A percentile compares a stretch with the other conserved stretches of the same genome.
Evolutionary conservation across 2,329 filamentous ascomycete genomes (phyloP).

Genomic region (Exophiala bonariae): DNA sequence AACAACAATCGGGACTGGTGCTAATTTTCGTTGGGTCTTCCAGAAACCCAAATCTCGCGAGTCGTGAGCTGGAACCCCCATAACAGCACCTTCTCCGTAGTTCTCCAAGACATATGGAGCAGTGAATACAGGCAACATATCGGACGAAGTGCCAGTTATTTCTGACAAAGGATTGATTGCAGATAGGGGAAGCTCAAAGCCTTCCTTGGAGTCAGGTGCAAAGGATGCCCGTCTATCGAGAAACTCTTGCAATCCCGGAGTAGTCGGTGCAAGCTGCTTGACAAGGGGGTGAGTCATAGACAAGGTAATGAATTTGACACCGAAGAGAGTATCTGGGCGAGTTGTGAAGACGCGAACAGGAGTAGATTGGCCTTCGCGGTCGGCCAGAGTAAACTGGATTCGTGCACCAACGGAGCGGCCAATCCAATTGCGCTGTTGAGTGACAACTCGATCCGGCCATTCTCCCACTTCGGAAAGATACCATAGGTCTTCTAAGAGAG

Average conservation of each 20-base stretch:
- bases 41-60: conserved; percentile 77
- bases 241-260: conserved; percentile 66
- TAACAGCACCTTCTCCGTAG: conserved; percentile 84
- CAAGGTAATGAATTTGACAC: conserved; percentile 80
- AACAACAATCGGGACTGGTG: conserved; percentile 65
- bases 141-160: conserved; percentile 52
- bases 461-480: conserved; percentile 60
- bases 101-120: conserved; percentile 83
- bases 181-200: conserved; percentile 65
- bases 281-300: conserved; percentile 73
- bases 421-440: conserved; percentile 87
- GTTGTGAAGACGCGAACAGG: conserved; percentile 73
- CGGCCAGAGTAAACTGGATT: conserved; percentile 66
- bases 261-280: conserved; percentile 56
- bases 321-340: conserved; percentile 81
- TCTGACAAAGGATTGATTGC: conserved; percentile 66
- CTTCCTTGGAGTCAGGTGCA: conserved; percentile 57
- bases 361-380: conserved; percentile 23
- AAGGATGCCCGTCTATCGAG: conserved; percentile 59
- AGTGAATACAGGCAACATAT: conserved; percentile 72
- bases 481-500: conserved; percentile 70
- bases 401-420: conserved; percentile 74
- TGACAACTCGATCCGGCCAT: conserved; percentile 80
- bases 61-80: conserved; percentile 90
- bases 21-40: conserved; percentile 62